phyloP scores from a whole-genome alignment of 768 basidiomycete species.

The Exidia glandulosa region DNA sequence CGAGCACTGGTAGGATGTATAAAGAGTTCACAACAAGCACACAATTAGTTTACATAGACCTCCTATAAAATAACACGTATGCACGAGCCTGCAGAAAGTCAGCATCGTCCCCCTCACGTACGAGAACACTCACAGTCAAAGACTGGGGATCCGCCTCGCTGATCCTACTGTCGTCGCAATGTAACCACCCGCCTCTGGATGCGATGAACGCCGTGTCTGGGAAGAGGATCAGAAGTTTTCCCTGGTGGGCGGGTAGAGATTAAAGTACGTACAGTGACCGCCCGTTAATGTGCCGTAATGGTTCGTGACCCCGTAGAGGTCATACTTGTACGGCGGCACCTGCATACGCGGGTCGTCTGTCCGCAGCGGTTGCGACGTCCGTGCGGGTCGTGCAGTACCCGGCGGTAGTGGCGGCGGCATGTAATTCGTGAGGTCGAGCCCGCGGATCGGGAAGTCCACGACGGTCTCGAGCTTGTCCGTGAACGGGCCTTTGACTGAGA shows the following conservation, averaged over 20 bases:
- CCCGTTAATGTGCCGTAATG: constrained; percentile 90
- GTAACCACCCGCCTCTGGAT: constrained; percentile 79
- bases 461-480: constrained; percentile 95
- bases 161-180: constrained; percentile 89
- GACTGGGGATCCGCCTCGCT: constrained; percentile 61
- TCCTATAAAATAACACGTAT: neutral
- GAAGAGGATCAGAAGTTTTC: constrained; percentile 2
- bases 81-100: neutral
- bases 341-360: constrained; percentile 69
- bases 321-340: constrained; percentile 84
- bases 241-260: neutral
- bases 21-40: neutral
- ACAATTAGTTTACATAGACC: neutral
- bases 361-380: neutral
- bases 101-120: neutral
- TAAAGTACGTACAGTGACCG: constrained; percentile 74
- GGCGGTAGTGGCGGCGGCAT: constrained; percentile 74
- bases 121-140: constrained; percentile 55
- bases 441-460: constrained; percentile 73
- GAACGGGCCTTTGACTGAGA: constrained; percentile 82
- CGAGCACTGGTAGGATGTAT: too few species aligned
- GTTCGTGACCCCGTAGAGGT: constrained; percentile 91
- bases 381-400: constrained; percentile 27
- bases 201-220: constrained; percentile 89
- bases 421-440: constrained; percentile 60